phyloP scores from a whole-genome alignment of 345 rosid genomes.

The Acer saccharum region DNA sequence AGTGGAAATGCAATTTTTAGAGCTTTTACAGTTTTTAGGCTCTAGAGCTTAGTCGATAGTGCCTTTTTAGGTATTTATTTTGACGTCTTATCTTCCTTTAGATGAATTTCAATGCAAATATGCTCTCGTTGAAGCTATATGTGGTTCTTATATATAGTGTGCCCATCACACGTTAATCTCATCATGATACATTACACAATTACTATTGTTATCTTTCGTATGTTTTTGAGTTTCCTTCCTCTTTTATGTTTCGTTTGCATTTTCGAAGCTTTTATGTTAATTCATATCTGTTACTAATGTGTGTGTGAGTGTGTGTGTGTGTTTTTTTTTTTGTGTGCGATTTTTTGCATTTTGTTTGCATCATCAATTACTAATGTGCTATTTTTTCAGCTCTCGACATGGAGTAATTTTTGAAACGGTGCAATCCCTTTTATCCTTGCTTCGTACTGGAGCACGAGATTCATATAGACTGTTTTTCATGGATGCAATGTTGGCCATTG shows the following conservation, averaged over 20 bases:
- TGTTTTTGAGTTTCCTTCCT: not conserved
- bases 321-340: no score
- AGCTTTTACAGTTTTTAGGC: not conserved
- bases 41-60: not conserved
- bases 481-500: slow-evolving; percentile 66
- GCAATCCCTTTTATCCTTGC: slow-evolving; percentile 79
- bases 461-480: slow-evolving; percentile 72
- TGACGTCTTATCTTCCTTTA: not conserved
- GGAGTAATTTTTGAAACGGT: slow-evolving; percentile 82
- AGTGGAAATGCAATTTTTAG: not conserved
- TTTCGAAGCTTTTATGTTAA: not conserved
- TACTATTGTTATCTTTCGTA: not conserved
- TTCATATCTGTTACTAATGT: no score
- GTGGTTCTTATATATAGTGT: not conserved
- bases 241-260: not conserved
- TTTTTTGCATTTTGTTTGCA: not conserved
- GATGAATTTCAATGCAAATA: not conserved
- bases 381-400: slow-evolving; percentile 56
- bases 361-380: not conserved
- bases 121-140: not conserved
- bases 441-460: slow-evolving; percentile 77
- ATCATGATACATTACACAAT: not conserved
- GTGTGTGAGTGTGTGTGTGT: no score
- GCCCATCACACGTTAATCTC: not conserved
- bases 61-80: slow-evolving; percentile 4